Percentiles rank a stretch among this genome's conserved stretches.
These are phyloP conservation scores for Talaromyces marneffei DNA, from an alignment of 2,329 filamentous ascomycete species.

Conservation along the genomic window DNA sequence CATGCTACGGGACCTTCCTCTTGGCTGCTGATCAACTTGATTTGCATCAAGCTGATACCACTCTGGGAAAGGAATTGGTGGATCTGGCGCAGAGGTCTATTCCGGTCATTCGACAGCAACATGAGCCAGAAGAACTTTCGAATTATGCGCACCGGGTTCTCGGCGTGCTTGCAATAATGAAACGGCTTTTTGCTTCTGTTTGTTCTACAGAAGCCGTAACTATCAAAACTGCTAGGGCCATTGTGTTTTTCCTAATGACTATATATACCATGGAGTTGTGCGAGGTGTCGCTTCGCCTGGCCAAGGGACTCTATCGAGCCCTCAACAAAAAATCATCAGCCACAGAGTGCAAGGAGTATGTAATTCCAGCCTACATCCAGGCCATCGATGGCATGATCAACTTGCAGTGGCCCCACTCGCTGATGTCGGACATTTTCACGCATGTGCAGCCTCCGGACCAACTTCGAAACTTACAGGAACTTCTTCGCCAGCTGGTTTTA, in stretches of 20 bases:
- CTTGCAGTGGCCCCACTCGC: neutral
- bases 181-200: slow-evolving; percentile 13
- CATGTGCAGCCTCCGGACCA: neutral
- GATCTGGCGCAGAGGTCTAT: neutral
- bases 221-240: slow-evolving; percentile 10
- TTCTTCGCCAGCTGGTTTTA: neutral
- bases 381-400: neutral
- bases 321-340: slow-evolving; percentile 9
- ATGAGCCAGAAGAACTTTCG: slow-evolving; percentile 6
- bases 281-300: slow-evolving; percentile 18
- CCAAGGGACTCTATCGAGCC: slow-evolving; percentile 11
- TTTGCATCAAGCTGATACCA: neutral
- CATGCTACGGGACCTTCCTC: neutral
- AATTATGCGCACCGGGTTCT: slow-evolving; percentile 16
- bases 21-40: neutral
- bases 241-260: slow-evolving; percentile 18
- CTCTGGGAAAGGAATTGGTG: neutral
- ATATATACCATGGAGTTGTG: slow-evolving; percentile 16
- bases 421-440: slow-evolving; percentile 2
- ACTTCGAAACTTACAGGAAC: neutral
- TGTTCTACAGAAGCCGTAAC: slow-evolving; percentile 14
- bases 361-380: neutral
- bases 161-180: slow-evolving; percentile 17
- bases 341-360: neutral
- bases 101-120: neutral